Evolutionary conservation across 257 asterid genomes (phyloP).

Genomic region (Ilex aquifolium): DNA sequence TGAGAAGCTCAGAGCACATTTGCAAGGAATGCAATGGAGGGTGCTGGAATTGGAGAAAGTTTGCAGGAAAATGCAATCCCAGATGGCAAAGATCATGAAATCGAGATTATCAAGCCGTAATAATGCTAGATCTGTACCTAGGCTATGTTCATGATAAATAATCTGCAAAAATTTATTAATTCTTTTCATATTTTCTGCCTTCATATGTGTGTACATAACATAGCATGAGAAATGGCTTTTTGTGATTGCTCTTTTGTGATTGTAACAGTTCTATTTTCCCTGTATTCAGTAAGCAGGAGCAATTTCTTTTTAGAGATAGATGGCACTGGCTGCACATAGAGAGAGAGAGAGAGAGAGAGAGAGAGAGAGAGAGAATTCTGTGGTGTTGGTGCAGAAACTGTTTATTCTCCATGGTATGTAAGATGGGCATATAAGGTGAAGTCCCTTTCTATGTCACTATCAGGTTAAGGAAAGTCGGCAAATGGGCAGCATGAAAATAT

Average conservation of each 20-base stretch:
- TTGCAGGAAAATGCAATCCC: constrained; percentile 69
- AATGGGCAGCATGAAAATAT: constrained; percentile 13
- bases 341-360: too few species aligned
- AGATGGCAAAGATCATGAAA: constrained; percentile 64
- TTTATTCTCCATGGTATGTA: constrained; percentile 26
- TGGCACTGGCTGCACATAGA: too few species aligned
- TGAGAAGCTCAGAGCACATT: constrained; percentile 54
- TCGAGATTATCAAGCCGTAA: constrained; percentile 50
- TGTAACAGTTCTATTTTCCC: constrained; percentile 12
- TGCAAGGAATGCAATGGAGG: constrained; percentile 90
- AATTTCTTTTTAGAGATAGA: too few species aligned
- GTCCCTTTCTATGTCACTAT: constrained; percentile 31
- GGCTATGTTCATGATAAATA: constrained; percentile 55
- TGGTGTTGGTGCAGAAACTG: constrained; percentile 8
- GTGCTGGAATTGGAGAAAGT: constrained; percentile 69
- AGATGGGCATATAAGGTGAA: constrained; percentile 15
- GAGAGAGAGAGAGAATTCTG: too few species aligned
- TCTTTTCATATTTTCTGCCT: constrained; percentile 6
- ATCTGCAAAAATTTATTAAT: not conserved
- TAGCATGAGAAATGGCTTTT: constrained; percentile 17
- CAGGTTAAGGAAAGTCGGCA: constrained; percentile 18
- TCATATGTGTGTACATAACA: constrained; percentile 21
- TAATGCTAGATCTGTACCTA: constrained; percentile 60
- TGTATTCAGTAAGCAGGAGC: not conserved
- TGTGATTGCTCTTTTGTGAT: constrained; percentile 3